Evolutionary conservation across 2,329 filamentous ascomycete species (phyloP).

Genomic region (Epichloe sibirici): DNA sequence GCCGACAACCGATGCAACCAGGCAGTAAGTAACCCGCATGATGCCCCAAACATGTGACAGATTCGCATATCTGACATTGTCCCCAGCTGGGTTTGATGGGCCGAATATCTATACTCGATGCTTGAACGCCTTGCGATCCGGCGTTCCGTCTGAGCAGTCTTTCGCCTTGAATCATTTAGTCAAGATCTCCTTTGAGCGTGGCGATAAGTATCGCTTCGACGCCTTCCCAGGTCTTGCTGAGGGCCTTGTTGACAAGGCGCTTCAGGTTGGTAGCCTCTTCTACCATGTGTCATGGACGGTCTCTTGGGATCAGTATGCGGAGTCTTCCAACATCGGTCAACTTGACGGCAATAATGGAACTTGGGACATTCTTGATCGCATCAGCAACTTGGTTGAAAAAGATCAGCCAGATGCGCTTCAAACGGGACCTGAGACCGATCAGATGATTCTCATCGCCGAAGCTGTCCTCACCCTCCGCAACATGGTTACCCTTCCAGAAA

Average conservation of each 20-base stretch:
- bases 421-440: constrained; percentile 56
- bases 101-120: constrained; percentile 89
- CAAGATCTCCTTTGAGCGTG: constrained; percentile 87
- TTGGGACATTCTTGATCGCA: constrained; percentile 48
- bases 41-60: neutral
- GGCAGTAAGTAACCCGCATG: constrained; percentile 38
- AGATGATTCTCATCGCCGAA: constrained; percentile 68
- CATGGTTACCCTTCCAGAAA: constrained; percentile 88
- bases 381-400: constrained; percentile 48
- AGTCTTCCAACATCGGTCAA: constrained; percentile 38
- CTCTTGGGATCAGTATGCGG: constrained; percentile 46
- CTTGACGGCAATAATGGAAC: constrained; percentile 38
- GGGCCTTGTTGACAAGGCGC: constrained; percentile 70
- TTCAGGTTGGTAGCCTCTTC: constrained; percentile 68
- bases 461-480: constrained; percentile 82
- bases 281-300: constrained; percentile 75
- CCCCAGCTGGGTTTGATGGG: constrained; percentile 50
- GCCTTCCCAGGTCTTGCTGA: constrained; percentile 83
- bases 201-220: constrained; percentile 92
- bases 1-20: constrained; percentile 41
- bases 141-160: constrained; percentile 69
- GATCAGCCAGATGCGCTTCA: constrained; percentile 58
- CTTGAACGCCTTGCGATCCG: constrained; percentile 69
- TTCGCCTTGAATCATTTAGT: constrained; percentile 89
- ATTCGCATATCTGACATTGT: constrained; percentile 6